These are phyloP conservation scores for Cryptococcus sp. DNA, from an alignment of 1,284 basidiomycete genomes.

Conservation along the genomic window DNA sequence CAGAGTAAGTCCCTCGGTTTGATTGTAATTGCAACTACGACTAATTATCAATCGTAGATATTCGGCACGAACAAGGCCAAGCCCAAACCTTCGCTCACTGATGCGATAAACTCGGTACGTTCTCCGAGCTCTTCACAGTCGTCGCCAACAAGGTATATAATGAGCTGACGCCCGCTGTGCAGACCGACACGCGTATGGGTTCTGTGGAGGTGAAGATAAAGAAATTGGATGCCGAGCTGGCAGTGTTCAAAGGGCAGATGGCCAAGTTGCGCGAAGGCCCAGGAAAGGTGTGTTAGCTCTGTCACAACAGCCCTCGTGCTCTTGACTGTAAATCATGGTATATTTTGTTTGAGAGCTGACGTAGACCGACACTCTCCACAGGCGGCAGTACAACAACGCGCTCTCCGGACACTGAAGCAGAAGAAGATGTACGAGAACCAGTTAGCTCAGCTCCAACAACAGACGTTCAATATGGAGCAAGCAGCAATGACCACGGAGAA, in stretches of 20 bases:
- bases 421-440: constrained; percentile 93
- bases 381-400: constrained; percentile 93
- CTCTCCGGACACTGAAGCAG: constrained; percentile 89
- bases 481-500: constrained; percentile 95
- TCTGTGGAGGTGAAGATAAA: constrained; percentile 95
- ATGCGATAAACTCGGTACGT: constrained; percentile 80
- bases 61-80: constrained; percentile 69
- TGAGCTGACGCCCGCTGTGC: constrained; percentile 2
- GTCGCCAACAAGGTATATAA: no score
- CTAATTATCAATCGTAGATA: constrained; percentile 53
- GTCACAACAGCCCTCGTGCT: no score
- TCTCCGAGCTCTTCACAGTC: background rate
- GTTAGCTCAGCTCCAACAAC: constrained; percentile 86
- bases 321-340: no score
- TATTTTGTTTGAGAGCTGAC: background rate
- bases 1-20: background rate
- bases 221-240: constrained; percentile 92
- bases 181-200: constrained; percentile 87
- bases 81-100: constrained; percentile 77
- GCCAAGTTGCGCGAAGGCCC: constrained; percentile 89
- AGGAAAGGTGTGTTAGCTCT: constrained; percentile 73
- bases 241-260: constrained; percentile 95
- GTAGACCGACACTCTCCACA: constrained; percentile 43
- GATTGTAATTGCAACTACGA: background rate
- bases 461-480: constrained; percentile 99